Base-by-base conservation (phyloP, 208 protist species). In the Blechomonas ayalai region DNA sequence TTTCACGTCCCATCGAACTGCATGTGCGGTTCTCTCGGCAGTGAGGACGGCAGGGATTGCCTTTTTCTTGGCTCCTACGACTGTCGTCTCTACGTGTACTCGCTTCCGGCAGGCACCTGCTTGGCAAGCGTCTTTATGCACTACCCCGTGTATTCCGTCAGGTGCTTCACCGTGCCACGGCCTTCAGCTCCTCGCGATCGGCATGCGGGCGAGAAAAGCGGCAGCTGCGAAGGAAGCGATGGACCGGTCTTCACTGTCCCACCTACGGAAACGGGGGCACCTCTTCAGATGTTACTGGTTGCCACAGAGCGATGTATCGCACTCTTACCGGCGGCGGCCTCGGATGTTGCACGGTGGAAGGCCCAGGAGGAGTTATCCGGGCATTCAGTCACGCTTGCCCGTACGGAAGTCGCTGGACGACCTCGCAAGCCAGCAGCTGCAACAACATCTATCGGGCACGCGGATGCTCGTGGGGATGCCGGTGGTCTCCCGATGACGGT, bases 1-100 rank as follows among this genome's bases (percentile, higher is more conserved):
- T 95, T 95, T 53, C 63, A 73, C 62, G 59, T 95, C 18, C 59
- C 70, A 6, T 69, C 80, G 20, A 95, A 95, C 60, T 89, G 81
- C 49, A 51, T 73, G 13, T 90, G 82, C 33, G 86, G 73, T 0
- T 72, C 79, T 47, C 52, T 94, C 1, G 49, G 49, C 4, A 51
- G 43, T 3, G 73, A 76, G 2, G 48, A 48, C 19, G 67, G 41
- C 16, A 36, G 39, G 24, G 54, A 63, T 35, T 43, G 72, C 15
- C 19, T 94, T 33, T 87, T 88, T 45, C 65, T 90, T 20, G 85
- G 82, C 31, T 88, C 80, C 15, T 72, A 69, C 24, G 82, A 95
- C 50, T 45, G 73, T 2, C 78, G 72, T 13, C 55, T 95, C 29
- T 95, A 95, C 54, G 72, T 80, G 0, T 95, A 95, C 57, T 66